These are phyloP conservation scores for Cladophialophora bantiana DNA, from an alignment of 2,329 filamentous ascomycete species.

Conservation along the genomic window DNA sequence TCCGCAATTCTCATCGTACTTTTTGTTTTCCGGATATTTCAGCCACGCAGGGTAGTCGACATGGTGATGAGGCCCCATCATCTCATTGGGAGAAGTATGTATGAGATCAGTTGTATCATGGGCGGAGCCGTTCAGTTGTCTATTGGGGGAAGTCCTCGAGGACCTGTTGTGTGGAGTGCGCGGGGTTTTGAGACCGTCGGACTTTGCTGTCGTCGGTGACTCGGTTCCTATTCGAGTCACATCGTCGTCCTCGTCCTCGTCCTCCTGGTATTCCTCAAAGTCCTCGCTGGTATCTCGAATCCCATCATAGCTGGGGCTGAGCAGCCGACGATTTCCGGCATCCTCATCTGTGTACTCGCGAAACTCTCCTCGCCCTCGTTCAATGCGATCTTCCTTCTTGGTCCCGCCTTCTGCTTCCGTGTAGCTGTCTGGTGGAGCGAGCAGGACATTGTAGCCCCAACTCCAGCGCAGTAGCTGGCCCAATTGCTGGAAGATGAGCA, in stretches of 20 bases:
- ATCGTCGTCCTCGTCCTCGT: constrained; percentile 37
- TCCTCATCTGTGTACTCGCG: constrained; percentile 49
- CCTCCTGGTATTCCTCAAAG: constrained; percentile 25
- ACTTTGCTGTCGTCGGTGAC: constrained; percentile 38
- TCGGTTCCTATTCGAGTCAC: constrained; percentile 37
- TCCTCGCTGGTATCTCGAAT: constrained; percentile 30
- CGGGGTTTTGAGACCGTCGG: constrained; percentile 39
- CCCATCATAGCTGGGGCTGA: constrained; percentile 36
- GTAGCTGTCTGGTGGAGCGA: constrained; percentile 77
- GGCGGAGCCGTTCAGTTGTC: constrained; percentile 23
- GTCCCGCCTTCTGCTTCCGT: constrained; percentile 52
- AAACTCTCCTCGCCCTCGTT: constrained; percentile 51
- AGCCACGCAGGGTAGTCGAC: constrained; percentile 68
- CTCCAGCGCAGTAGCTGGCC: constrained; percentile 96
- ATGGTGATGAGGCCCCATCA: constrained; percentile 49
- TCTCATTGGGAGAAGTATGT: constrained; percentile 58
- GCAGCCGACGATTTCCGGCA: constrained; percentile 37
- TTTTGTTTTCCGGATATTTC: constrained; percentile 46
- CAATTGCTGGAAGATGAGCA: constrained; percentile 96
- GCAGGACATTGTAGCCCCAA: constrained; percentile 93
- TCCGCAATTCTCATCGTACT: constrained; percentile 41
- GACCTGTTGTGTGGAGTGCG: constrained; percentile 34
- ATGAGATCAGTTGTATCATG: constrained; percentile 41
- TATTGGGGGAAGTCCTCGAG: constrained; percentile 33
- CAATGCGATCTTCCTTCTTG: constrained; percentile 46